Percentiles rank a stretch among this genome's conserved stretches.
phyloP scores from a whole-genome alignment of 179 eudicot species.

The Beta macrorhiza region DNA sequence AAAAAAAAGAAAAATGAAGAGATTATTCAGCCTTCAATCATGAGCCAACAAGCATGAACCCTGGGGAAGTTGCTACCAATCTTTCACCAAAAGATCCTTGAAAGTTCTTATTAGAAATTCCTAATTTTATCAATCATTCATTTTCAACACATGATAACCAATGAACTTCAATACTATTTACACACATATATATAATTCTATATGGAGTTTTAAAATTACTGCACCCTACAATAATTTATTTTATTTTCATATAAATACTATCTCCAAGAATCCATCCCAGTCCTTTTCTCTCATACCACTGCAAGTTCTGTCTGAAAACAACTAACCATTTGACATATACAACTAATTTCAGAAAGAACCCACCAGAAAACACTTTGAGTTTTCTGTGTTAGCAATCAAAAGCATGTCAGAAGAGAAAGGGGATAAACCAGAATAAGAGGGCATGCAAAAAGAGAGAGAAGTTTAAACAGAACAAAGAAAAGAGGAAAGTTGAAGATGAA shows the following conservation, averaged over 20 bases:
- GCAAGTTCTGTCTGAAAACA: constrained; percentile 28
- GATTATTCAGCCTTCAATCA: neutral
- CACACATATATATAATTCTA: no score
- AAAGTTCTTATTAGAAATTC: neutral
- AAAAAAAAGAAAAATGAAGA: no score
- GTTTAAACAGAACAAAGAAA: neutral
- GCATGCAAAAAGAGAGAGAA: constrained; percentile 1
- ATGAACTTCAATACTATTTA: neutral
- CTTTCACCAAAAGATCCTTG: constrained; percentile 1
- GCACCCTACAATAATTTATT: neutral
- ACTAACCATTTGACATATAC: constrained; percentile 14
- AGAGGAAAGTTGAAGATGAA: constrained; percentile 20
- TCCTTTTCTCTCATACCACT: constrained; percentile 22
- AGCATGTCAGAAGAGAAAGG: constrained; percentile 32
- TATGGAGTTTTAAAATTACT: neutral
- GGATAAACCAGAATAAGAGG: constrained; percentile 14
- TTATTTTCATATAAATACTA: neutral
- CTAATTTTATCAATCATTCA: neutral
- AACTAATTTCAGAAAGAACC: constrained; percentile 20
- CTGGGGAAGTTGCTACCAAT: neutral
- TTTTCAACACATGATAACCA: neutral
- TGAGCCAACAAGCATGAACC: neutral
- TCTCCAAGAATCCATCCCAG: neutral
- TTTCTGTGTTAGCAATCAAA: constrained; percentile 31
- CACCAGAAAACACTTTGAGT: constrained; percentile 25